Percentiles rank a stretch among this genome's conserved stretches.
phyloP scores from a whole-genome alignment of 2,329 filamentous ascomycete genomes.

The Cephalotrichum gorgonifer region DNA sequence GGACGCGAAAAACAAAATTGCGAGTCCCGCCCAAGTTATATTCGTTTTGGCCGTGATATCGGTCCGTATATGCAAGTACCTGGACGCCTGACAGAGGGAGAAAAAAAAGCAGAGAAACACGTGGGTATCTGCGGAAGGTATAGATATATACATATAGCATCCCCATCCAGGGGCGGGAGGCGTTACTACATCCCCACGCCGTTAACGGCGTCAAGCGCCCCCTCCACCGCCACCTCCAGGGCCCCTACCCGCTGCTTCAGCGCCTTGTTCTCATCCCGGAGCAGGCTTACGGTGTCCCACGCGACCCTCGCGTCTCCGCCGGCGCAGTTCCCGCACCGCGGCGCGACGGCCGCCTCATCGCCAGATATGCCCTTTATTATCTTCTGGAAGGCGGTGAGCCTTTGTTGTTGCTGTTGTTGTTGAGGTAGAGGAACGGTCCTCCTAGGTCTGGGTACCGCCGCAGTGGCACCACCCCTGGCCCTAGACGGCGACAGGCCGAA shows the following conservation, averaged over 20 bases:
- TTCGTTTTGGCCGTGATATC: too few relatives aligned
- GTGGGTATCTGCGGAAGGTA: too few relatives aligned
- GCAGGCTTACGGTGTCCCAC: constrained; percentile 53
- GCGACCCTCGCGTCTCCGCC: constrained; percentile 49
- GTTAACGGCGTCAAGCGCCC: constrained; percentile 49
- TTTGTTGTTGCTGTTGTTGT: constrained; percentile 14
- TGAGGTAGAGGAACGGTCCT: too few relatives aligned
- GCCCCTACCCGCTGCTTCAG: constrained; percentile 49
- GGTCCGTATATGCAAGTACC: too few relatives aligned
- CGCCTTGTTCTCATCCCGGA: constrained; percentile 51
- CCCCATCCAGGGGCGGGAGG: neutral
- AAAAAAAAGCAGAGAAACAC: too few relatives aligned
- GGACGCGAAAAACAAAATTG: too few relatives aligned
- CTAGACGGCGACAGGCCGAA: neutral
- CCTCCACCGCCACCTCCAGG: constrained; percentile 50
- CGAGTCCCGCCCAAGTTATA: too few relatives aligned
- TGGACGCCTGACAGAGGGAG: too few relatives aligned
- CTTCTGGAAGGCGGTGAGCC: constrained; percentile 26
- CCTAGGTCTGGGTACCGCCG: too few relatives aligned
- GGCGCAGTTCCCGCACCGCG: constrained; percentile 43
- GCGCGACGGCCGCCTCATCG: constrained; percentile 17
- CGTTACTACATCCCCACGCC: constrained; percentile 35
- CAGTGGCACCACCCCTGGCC: too few relatives aligned
- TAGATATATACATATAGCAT: neutral
- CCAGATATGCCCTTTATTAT: constrained; percentile 31